Evolutionary conservation across 2,329 filamentous ascomycete genomes (phyloP).

Genomic region (Cylindrodendrum hubeiense): DNA sequence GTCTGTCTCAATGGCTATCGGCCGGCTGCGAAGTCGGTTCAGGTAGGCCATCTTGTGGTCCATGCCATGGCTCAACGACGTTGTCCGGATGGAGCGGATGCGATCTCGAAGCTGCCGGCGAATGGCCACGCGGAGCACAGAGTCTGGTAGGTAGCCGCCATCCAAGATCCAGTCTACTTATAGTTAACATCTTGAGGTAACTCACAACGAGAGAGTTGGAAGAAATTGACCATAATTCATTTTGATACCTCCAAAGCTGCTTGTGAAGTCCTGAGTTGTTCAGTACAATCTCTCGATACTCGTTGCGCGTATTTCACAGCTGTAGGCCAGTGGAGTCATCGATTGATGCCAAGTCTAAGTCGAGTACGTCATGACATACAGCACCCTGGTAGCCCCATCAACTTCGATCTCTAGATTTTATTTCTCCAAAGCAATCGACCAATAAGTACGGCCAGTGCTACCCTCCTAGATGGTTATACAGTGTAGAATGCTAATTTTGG

Average conservation of each 20-base stretch:
- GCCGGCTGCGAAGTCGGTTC: constrained; percentile 66
- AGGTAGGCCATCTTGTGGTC: constrained; percentile 75
- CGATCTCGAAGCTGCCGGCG: constrained; percentile 74
- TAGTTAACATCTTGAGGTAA: not conserved
- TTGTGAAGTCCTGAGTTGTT: not conserved
- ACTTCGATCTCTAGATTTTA: not conserved
- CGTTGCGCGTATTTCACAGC: not conserved
- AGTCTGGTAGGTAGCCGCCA: constrained; percentile 72
- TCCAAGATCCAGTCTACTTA: constrained; percentile 69
- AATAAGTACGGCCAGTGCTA: not conserved
- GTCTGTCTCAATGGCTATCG: constrained; percentile 77
- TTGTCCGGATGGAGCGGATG: constrained; percentile 65
- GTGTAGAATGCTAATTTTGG: not conserved
- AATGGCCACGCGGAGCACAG: constrained; percentile 74
- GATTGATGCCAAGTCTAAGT: constrained; percentile 15
- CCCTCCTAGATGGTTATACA: not conserved
- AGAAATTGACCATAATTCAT: constrained; percentile 33
- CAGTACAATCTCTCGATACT: not conserved
- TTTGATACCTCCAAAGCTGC: not conserved
- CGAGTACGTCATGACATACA: constrained; percentile 6
- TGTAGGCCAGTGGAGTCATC: not conserved
- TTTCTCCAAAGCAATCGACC: not conserved
- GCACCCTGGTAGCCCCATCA: not conserved
- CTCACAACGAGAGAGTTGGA: not conserved
- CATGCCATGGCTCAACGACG: constrained; percentile 65